Conservation (phyloP, 2,329 filamentous ascomycete genomes). For the Penicillium frequentans region DNA sequence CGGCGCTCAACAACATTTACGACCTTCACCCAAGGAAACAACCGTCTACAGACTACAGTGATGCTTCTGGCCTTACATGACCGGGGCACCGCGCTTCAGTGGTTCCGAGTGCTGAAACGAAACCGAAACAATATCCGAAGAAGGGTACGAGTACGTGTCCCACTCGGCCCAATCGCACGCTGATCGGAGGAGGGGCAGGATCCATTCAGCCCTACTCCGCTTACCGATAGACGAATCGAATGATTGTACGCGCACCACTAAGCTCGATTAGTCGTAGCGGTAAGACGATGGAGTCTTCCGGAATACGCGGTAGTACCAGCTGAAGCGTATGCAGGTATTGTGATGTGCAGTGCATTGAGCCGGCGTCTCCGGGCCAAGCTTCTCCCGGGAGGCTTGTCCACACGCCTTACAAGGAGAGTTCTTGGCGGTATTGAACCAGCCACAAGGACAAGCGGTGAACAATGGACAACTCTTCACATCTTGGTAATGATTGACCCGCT, state of each 20-base stretch:
- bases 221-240: conserved; percentile 10
- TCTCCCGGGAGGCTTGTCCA: conserved; percentile 26
- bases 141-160: conserved; percentile 15
- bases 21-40: not conserved
- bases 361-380: conserved; percentile 21
- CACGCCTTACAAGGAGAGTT: conserved; percentile 20
- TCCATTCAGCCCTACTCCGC: conserved; percentile 22
- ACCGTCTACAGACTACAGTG: not conserved
- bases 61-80: not conserved
- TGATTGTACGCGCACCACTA: not conserved
- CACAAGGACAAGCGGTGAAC: conserved; percentile 15
- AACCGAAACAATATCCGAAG: conserved; percentile 2
- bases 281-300: conserved; percentile 2
- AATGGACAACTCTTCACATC: not conserved
- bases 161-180: conserved; percentile 12
- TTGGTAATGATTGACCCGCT: not conserved
- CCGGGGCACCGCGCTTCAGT: not conserved
- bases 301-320: conserved; percentile 3
- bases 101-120: not conserved
- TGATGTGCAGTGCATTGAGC: not conserved
- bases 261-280: not conserved
- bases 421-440: conserved; percentile 10
- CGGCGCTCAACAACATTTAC: not conserved
- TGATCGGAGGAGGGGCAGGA: conserved; percentile 13
- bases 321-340: not conserved